A percentile compares a stretch with the other conserved stretches of the same genome.
Evolutionary conservation across 163 green algal genomes (phyloP).

Genomic region (Scenedesmus sp.): DNA sequence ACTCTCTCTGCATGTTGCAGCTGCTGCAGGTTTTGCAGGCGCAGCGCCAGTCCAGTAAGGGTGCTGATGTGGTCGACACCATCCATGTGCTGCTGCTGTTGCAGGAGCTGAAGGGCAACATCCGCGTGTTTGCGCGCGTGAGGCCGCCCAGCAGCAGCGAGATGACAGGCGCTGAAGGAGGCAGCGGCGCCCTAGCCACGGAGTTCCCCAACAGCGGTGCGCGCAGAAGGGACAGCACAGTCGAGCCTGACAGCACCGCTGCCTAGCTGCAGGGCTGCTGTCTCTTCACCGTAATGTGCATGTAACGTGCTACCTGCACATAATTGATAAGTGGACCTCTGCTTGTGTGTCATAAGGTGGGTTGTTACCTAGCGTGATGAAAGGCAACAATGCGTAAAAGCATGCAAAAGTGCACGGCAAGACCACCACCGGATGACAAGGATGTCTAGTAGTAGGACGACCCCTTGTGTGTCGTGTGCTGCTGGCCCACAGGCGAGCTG

Average conservation of each 20-base stretch:
- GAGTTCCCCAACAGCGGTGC: conserved; percentile 67
- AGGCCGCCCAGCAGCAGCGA: conserved; percentile 72
- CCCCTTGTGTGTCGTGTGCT: neutral
- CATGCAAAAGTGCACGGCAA: no score
- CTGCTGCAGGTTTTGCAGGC: no score
- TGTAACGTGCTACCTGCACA: no score
- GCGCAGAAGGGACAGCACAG: neutral
- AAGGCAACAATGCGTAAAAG: no score
- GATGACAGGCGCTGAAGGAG: neutral
- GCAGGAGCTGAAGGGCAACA: conserved; percentile 93
- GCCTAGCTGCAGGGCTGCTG: no score
- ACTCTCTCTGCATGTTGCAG: neutral
- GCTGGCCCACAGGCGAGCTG: conserved; percentile 60
- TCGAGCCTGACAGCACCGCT: neutral
- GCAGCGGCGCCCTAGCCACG: conserved; percentile 52
- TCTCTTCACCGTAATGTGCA: no score
- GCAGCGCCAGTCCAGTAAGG: no score
- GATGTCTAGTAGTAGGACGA: no score
- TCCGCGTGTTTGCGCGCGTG: conserved; percentile 94
- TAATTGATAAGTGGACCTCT: no score
- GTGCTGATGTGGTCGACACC: neutral
- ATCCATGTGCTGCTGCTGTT: neutral
- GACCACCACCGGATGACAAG: no score
- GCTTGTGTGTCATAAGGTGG: no score
- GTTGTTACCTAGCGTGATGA: no score